A percentile compares a stretch with the other conserved stretches of the same genome.
These are phyloP conservation scores for Erythrophleum fordii DNA, from an alignment of 306 rosid genomes.

Conservation along the genomic window DNA sequence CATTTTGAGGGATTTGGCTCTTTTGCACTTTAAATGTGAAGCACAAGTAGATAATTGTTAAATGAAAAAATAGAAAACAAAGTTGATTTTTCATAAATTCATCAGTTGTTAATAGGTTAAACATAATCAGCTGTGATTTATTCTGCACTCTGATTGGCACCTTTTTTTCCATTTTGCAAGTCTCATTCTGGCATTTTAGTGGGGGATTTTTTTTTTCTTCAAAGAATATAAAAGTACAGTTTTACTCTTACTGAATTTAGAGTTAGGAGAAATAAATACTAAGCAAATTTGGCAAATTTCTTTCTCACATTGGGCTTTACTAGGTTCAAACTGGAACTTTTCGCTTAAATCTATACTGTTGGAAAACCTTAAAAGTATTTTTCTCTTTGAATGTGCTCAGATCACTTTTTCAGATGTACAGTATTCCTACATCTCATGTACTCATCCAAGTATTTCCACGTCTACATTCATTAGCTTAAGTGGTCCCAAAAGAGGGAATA, in stretches of 20 bases:
- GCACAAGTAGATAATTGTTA: neutral
- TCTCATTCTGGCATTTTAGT: neutral
- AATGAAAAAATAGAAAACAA: neutral
- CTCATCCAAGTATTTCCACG: neutral
- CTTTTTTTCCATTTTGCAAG: neutral
- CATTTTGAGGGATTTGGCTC: neutral
- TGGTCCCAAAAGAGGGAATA: neutral
- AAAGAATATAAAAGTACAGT: neutral
- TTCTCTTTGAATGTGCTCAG: no score
- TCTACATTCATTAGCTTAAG: neutral
- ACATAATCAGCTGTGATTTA: neutral
- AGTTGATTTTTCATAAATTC: neutral
- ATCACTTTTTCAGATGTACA: neutral
- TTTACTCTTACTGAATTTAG: neutral
- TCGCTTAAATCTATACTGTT: no score
- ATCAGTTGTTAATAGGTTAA: neutral
- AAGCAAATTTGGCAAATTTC: neutral
- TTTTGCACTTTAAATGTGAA: neutral
- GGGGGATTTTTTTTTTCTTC: neutral
- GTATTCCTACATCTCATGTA: neutral
- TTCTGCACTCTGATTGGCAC: no score
- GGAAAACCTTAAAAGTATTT: no score
- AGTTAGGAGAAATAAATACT: neutral
- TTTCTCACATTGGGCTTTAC: neutral
- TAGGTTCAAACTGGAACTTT: neutral